Evolutionary conservation across 345 rosid genomes (phyloP).

Genomic region (Aquilaria yunnanensis): DNA sequence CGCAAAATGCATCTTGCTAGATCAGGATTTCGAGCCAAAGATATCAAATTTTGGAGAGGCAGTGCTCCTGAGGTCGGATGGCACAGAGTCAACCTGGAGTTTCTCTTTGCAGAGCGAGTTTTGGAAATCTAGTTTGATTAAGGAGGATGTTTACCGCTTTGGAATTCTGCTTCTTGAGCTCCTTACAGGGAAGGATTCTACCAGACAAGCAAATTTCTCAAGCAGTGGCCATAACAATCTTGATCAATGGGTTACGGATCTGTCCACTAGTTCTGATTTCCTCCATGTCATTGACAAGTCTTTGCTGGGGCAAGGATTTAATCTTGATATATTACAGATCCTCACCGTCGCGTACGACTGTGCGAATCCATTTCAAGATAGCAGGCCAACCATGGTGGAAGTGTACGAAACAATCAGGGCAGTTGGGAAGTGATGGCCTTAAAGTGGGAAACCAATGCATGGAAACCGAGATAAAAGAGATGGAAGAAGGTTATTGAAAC

Average conservation of each 20-base stretch:
- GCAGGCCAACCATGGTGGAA: conserved; percentile 10
- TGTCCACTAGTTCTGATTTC: not conserved
- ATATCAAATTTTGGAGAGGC: conserved; percentile 4
- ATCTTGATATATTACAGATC: conserved; percentile 12
- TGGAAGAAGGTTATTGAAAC: too few species aligned
- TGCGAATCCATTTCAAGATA: conserved; percentile 10
- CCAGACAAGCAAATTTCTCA: not conserved
- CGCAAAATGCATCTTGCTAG: conserved; percentile 15
- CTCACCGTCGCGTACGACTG: conserved; percentile 15
- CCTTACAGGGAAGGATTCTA: conserved; percentile 6
- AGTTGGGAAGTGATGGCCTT: not conserved
- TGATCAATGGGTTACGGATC: not conserved
- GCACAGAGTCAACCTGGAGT: not conserved
- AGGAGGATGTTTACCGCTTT: conserved; percentile 5
- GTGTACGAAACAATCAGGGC: conserved; percentile 3
- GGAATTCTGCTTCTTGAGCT: conserved; percentile 18
- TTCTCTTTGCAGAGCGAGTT: conserved; percentile 4
- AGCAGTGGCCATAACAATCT: not conserved
- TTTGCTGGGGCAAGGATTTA: conserved; percentile 17
- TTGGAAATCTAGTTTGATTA: conserved; percentile 12
- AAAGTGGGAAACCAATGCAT: not conserved
- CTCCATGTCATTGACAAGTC: conserved; percentile 8
- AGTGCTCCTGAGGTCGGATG: not conserved
- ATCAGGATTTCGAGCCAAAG: conserved; percentile 6
- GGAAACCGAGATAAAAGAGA: not conserved